phyloP scores from a whole-genome alignment of 2,329 filamentous ascomycete species.

The Stagonosporopsis cucurbitacearum region DNA sequence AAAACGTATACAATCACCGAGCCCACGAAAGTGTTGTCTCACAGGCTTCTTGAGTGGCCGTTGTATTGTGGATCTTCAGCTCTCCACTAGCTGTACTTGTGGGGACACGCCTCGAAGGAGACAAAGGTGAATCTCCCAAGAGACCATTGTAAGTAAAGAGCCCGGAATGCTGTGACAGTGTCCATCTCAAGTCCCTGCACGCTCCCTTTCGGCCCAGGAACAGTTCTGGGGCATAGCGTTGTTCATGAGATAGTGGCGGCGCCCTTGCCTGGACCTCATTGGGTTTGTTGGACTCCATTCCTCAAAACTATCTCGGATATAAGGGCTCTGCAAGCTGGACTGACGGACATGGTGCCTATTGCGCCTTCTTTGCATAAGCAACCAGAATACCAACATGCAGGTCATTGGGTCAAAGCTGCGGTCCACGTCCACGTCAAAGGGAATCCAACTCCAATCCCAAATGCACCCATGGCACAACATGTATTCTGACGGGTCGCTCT shows the following conservation, averaged over 20 bases:
- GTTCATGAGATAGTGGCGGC: slow-evolving; percentile 9
- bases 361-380: slow-evolving; percentile 34
- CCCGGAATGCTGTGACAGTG: background rate
- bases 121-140: background rate
- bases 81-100: background rate
- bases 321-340: slow-evolving; percentile 6
- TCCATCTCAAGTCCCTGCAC: background rate
- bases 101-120: background rate
- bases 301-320: slow-evolving; percentile 7
- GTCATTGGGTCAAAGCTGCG: slow-evolving; percentile 12
- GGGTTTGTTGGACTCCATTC: slow-evolving; percentile 17
- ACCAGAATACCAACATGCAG: slow-evolving; percentile 14
- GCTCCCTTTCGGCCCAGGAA: background rate
- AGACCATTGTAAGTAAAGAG: background rate
- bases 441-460: background rate
- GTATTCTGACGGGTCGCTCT: background rate
- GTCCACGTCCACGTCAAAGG: background rate
- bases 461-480: background rate
- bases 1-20: background rate
- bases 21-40: slow-evolving; percentile 2
- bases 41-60: background rate
- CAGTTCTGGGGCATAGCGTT: slow-evolving; percentile 1
- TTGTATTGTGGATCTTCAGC: slow-evolving; percentile 8
- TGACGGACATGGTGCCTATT: slow-evolving; percentile 24
- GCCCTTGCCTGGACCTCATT: slow-evolving; percentile 12